These are phyloP conservation scores for Pseudogymnoascus sp. DNA, from an alignment of 2,329 filamentous ascomycete species.

Conservation along the genomic window DNA sequence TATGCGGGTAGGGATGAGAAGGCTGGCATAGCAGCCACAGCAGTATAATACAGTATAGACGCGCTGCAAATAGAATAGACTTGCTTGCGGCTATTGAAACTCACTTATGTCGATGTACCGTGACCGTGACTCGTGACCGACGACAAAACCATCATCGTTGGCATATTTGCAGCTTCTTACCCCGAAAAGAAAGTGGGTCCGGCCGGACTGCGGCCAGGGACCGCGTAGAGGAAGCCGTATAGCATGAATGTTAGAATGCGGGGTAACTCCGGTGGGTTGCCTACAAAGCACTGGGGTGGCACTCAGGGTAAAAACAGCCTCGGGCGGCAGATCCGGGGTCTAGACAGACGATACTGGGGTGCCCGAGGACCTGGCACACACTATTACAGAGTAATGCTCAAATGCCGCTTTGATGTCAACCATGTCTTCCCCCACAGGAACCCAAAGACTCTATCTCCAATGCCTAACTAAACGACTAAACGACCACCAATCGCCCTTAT, in stretches of 20 bases:
- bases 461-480: not conserved
- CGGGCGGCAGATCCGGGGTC: too few species aligned
- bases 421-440: not conserved
- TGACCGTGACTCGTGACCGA: not conserved
- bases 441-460: not conserved
- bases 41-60: not conserved
- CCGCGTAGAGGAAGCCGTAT: not conserved
- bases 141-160: not conserved
- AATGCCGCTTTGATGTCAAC: not conserved
- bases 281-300: not conserved
- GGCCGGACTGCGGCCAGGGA: not conserved
- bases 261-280: conserved; percentile 1
- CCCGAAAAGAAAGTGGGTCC: not conserved
- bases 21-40: not conserved
- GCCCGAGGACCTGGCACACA: not conserved
- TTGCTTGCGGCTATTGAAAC: not conserved
- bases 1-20: conserved; percentile 40
- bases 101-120: not conserved
- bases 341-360: too few species aligned
- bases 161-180: not conserved
- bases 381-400: not conserved
- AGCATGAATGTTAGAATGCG: not conserved
- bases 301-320: too few species aligned
- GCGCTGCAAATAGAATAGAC: not conserved
- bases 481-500: not conserved